phyloP scores from a whole-genome alignment of 1,284 basidiomycete species.

The Mycena sp. region DNA sequence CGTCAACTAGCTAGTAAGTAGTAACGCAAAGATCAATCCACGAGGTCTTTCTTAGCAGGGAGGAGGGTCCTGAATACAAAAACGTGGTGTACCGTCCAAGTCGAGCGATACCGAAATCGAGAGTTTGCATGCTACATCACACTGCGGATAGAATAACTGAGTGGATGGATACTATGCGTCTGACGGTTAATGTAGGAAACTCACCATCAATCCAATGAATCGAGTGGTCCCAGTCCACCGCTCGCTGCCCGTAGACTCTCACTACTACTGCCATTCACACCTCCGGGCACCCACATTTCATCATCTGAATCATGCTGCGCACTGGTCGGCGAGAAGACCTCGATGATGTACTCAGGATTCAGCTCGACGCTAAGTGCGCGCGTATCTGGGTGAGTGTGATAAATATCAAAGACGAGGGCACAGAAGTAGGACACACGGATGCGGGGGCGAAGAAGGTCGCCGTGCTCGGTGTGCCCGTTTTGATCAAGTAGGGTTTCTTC shows the following conservation, averaged over 20 bases:
- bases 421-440: slow-evolving; percentile 6
- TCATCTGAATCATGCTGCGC: slow-evolving; percentile 25
- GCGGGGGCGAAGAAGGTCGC: slow-evolving; percentile 15
- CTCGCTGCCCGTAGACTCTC: not conserved
- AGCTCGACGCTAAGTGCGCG: slow-evolving; percentile 28
- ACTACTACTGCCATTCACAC: slow-evolving; percentile 12
- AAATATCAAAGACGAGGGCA: not conserved
- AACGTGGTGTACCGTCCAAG: too few species aligned
- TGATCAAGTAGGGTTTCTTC: slow-evolving; percentile 6
- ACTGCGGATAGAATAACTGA: too few species aligned
- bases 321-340: slow-evolving; percentile 25
- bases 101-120: too few species aligned
- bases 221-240: not conserved
- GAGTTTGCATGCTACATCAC: too few species aligned
- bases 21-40: too few species aligned
- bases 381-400: not conserved
- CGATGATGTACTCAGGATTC: slow-evolving; percentile 30
- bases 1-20: too few species aligned
- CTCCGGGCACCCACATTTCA: slow-evolving; percentile 15
- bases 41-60: too few species aligned
- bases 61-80: too few species aligned
- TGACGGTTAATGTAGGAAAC: too few species aligned
- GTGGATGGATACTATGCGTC: too few species aligned
- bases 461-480: not conserved
- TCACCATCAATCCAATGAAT: slow-evolving; percentile 4